Conservation (phyloP, 257 asterid genomes). For the Solanum peruvianum region DNA sequence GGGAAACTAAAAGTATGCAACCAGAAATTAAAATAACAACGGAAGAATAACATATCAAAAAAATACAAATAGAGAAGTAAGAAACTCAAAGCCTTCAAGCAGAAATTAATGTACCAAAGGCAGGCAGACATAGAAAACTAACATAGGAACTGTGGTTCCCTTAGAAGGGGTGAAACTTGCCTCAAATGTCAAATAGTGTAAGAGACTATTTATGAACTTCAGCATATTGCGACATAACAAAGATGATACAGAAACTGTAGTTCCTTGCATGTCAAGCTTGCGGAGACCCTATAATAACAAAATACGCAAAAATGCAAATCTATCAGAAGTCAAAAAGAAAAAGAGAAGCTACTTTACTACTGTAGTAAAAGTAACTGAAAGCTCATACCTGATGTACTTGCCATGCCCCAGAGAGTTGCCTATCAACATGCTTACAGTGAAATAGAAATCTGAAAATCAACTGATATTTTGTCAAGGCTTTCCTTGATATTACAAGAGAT, state of each 20-base stretch:
- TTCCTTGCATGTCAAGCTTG: conserved; percentile 90
- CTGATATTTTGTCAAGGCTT: conserved; percentile 85
- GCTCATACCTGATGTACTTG: conserved; percentile 75
- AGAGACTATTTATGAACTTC: conserved; percentile 84
- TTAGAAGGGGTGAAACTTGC: conserved; percentile 30
- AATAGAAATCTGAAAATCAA: conserved; percentile 79
- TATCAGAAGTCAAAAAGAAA: conserved; percentile 1
- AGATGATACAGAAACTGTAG: conserved; percentile 80
- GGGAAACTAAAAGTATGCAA: neutral
- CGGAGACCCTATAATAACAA: conserved; percentile 61
- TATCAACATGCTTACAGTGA: conserved; percentile 89
- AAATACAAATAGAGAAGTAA: neutral
- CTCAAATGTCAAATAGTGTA: conserved; percentile 95
- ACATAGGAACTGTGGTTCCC: conserved; percentile 70
- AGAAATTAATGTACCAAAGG: neutral
- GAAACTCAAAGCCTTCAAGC: neutral
- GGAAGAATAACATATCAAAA: neutral
- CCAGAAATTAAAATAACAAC: neutral
- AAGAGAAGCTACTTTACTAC: conserved; percentile 1
- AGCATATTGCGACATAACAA: conserved; percentile 95
- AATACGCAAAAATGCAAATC: neutral
- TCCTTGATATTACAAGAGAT: conserved; percentile 88
- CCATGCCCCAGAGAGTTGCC: conserved; percentile 99
- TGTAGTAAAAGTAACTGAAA: neutral
- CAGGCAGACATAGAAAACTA: conserved; percentile 59